Conservation (phyloP, 2,329 filamentous ascomycete genomes). For the Sclerotinia glacialis region DNA sequence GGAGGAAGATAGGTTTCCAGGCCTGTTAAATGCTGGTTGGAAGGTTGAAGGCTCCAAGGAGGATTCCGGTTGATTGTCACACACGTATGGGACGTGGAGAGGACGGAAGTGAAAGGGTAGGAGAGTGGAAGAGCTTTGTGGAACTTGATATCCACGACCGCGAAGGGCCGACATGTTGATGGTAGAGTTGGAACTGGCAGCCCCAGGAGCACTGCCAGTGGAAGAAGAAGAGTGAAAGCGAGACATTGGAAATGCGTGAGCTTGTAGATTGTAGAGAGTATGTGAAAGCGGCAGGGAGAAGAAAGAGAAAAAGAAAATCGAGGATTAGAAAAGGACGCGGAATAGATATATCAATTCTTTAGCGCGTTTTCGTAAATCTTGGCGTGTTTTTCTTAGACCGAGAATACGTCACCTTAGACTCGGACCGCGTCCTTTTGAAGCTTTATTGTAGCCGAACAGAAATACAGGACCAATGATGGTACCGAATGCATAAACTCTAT, state of each 20-base stretch:
- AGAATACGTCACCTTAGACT: background rate
- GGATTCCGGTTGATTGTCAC: conserved; percentile 2
- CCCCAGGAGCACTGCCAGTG: conserved; percentile 11
- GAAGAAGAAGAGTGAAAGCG: conserved; percentile 16
- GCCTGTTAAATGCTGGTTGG: background rate
- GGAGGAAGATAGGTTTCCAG: conserved; percentile 10
- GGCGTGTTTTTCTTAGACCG: background rate
- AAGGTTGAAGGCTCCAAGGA: conserved; percentile 9
- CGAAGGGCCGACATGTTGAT: conserved; percentile 6
- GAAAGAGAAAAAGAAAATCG: conserved; percentile 11
- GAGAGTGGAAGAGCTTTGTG: conserved; percentile 5
- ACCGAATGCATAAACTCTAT: background rate
- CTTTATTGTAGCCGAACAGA: background rate
- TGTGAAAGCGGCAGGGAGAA: conserved; percentile 9
- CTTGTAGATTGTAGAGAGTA: background rate
- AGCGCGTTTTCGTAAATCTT: background rate
- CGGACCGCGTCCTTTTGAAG: background rate
- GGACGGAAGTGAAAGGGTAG: background rate
- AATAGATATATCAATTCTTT: background rate
- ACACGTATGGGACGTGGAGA: background rate
- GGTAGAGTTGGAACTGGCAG: conserved; percentile 8
- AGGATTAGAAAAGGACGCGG: background rate
- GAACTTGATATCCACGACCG: conserved; percentile 20
- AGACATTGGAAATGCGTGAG: conserved; percentile 8
- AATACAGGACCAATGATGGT: background rate